A percentile compares a stretch with the other conserved stretches of the same genome.
These are phyloP conservation scores for Trichoderma koningiopsis DNA, from an alignment of 2,329 filamentous ascomycete species.

Conservation along the genomic window DNA sequence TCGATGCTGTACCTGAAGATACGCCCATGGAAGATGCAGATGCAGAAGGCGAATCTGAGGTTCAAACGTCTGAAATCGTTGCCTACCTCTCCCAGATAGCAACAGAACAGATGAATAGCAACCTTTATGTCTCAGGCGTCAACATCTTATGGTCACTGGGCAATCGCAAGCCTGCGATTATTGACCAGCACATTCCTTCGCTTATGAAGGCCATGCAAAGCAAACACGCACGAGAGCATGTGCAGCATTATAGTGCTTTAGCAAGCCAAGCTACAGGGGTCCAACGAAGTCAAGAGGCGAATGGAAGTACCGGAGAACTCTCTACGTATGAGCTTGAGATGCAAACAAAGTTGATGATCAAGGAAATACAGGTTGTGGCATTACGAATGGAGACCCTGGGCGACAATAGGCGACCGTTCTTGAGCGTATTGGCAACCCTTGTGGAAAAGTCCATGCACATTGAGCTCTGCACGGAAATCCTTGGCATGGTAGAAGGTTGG, in stretches of 20 bases:
- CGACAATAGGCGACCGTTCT: constrained; percentile 87
- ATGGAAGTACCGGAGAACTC: constrained; percentile 57
- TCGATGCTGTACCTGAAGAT: constrained; percentile 85
- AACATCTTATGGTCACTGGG: constrained; percentile 93
- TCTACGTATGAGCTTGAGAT: constrained; percentile 79
- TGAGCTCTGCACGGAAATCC: constrained; percentile 84
- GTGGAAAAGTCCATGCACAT: constrained; percentile 93
- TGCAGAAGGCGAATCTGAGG: constrained; percentile 81
- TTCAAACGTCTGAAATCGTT: constrained; percentile 83
- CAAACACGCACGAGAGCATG: constrained; percentile 91
- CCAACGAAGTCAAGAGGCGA: constrained; percentile 55
- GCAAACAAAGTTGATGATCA: constrained; percentile 89
- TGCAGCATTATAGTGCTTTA: constrained; percentile 69
- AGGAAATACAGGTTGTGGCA: constrained; percentile 90
- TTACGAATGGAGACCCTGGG: constrained; percentile 89
- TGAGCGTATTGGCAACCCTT: constrained; percentile 90
- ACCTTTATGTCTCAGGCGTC: constrained; percentile 83
- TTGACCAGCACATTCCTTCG: constrained; percentile 83
- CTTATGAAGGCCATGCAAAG: constrained; percentile 92
- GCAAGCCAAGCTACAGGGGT: constrained; percentile 53
- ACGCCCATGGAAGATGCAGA: constrained; percentile 71
- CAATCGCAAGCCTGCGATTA: constrained; percentile 78
- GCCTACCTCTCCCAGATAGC: constrained; percentile 82
- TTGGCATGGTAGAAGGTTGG: constrained; percentile 93
- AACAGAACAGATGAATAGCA: constrained; percentile 80